Percentiles rank a stretch among this genome's conserved stretches.
phyloP scores from a whole-genome alignment of 352 stramenopile genomes.

The Phytophthora quininea region DNA sequence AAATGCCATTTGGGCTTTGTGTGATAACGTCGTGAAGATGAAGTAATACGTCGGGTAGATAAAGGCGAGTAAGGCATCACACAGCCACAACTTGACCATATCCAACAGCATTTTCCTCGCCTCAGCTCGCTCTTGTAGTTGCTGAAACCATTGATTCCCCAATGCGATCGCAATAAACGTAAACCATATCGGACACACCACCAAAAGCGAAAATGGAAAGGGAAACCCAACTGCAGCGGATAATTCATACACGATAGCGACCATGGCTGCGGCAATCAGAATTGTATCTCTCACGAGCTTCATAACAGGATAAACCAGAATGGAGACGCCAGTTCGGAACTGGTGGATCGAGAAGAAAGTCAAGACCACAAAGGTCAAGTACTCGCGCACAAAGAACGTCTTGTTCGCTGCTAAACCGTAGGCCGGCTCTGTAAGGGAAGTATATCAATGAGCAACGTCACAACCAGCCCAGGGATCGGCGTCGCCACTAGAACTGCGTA shows the following conservation, averaged over 20 bases:
- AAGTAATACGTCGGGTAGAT: conserved; percentile 24
- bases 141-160: conserved; percentile 12
- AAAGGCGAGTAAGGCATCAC: conserved; percentile 10
- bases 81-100: conserved; percentile 18
- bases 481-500: conserved; percentile 15
- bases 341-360: conserved; percentile 9
- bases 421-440: conserved; percentile 6
- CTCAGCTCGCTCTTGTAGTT: conserved; percentile 3
- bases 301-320: neutral
- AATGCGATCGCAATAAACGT: conserved; percentile 4
- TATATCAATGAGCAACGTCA: conserved; percentile 21
- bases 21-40: conserved; percentile 9
- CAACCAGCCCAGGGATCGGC: conserved; percentile 17
- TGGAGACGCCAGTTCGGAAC: conserved; percentile 6
- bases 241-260: conserved; percentile 1
- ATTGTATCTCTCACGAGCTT: conserved; percentile 4
- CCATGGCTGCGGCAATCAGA: neutral
- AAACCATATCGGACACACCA: conserved; percentile 2
- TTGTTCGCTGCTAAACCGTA: conserved; percentile 11
- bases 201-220: conserved; percentile 17
- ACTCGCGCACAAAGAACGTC: conserved; percentile 15
- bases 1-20: conserved; percentile 9
- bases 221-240: conserved; percentile 7
- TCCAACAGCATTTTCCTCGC: conserved; percentile 6
- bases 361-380: conserved; percentile 7